A percentile compares a stretch with the other conserved stretches of the same genome.
Conservation (phyloP, 2,329 filamentous ascomycete species). For the Paraphaeosphaeria sporulosa region DNA sequence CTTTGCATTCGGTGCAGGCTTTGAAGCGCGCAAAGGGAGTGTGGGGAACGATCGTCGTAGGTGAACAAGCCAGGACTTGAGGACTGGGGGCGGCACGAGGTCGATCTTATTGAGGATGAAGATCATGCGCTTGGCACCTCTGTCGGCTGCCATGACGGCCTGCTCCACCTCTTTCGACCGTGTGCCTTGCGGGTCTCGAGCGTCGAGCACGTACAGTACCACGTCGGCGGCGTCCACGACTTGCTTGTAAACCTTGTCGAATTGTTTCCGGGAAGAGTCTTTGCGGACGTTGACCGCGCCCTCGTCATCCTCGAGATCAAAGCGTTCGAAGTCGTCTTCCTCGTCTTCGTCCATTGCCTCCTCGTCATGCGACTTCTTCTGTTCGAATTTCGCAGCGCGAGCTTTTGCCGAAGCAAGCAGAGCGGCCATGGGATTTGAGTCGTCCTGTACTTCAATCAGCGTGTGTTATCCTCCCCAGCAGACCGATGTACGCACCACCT, state of each 20-base stretch:
- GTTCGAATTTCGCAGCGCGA: constrained; percentile 78
- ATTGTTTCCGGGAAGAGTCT: constrained; percentile 81
- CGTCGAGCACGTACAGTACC: constrained; percentile 90
- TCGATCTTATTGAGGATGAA: constrained; percentile 97
- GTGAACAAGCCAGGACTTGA: constrained; percentile 84
- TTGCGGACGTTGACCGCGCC: constrained; percentile 42
- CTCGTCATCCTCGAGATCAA: constrained; percentile 56
- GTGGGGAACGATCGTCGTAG: constrained; percentile 91
- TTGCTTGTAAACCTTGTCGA: constrained; percentile 95
- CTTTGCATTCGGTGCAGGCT: constrained; percentile 82
- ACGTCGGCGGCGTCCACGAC: constrained; percentile 90
- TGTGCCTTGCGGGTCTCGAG: constrained; percentile 88
- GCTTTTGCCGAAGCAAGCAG: constrained; percentile 83
- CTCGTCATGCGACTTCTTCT: constrained; percentile 66
- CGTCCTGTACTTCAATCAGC: constrained; percentile 55
- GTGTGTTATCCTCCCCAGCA: neutral
- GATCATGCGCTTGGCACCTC: constrained; percentile 85
- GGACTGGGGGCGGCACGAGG: constrained; percentile 79
- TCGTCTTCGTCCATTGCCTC: constrained; percentile 66
- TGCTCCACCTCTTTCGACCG: constrained; percentile 90
- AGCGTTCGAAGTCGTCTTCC: constrained; percentile 60
- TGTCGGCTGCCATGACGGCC: constrained; percentile 86
- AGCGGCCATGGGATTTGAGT: constrained; percentile 90
- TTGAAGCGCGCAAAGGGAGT: constrained; percentile 84
- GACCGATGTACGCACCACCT: constrained; percentile 52